phyloP scores from a whole-genome alignment of 2,329 filamentous ascomycete genomes.

The Pyrenochaeta sp. region DNA sequence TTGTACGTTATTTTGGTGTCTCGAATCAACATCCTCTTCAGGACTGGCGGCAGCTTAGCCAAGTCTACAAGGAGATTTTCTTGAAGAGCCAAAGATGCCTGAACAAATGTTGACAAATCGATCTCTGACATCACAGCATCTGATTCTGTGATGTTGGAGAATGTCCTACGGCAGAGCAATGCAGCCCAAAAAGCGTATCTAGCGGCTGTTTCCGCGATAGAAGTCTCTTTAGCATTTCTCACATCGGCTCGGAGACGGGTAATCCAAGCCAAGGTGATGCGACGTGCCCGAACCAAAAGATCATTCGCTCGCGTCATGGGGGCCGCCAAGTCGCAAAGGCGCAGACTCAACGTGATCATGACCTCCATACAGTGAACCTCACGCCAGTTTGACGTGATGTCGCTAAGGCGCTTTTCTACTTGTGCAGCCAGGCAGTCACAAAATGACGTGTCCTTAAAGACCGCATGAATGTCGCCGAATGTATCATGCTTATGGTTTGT shows the following conservation, averaged over 20 bases:
- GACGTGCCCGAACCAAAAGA: constrained; percentile 54
- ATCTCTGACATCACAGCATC: constrained; percentile 14
- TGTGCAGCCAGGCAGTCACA: constrained; percentile 57
- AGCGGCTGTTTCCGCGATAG: constrained; percentile 53
- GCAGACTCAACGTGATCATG: constrained; percentile 60
- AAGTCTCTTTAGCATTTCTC: constrained; percentile 46
- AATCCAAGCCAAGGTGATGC: constrained; percentile 60
- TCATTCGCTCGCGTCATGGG: constrained; percentile 13
- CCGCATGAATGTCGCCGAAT: constrained; percentile 57
- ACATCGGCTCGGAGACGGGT: constrained; percentile 57
- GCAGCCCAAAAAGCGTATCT: constrained; percentile 62
- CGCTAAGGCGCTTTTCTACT: constrained; percentile 54
- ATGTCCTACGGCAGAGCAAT: constrained; percentile 63
- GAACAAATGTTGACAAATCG: constrained; percentile 41
- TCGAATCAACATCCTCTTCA: constrained; percentile 52
- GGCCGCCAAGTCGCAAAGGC: constrained; percentile 45
- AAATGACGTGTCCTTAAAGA: constrained; percentile 61
- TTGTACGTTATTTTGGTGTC: constrained; percentile 57
- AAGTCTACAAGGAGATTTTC: constrained; percentile 55
- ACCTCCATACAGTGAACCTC: constrained; percentile 66
- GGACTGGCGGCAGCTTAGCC: constrained; percentile 33
- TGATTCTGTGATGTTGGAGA: constrained; percentile 36
- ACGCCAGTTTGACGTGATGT: constrained; percentile 64
- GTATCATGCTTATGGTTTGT: constrained; percentile 24
- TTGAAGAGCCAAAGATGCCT: constrained; percentile 54